Conservation (phyloP, 73 alveolate species). For the Uronychia setigera region DNA sequence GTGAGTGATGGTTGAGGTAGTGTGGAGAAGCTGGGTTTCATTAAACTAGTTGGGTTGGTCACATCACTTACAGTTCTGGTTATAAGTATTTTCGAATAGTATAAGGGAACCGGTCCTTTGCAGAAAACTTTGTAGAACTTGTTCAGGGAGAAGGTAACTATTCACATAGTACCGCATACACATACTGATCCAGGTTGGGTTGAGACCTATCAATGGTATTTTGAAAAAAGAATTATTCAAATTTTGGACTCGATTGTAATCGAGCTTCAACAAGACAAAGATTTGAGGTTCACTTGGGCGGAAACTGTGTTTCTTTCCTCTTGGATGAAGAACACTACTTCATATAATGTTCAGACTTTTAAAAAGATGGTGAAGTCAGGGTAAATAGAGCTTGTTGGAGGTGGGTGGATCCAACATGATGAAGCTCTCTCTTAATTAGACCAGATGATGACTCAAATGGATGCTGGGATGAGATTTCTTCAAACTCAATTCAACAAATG, state of each 20-base stretch:
- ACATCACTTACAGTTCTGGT: too few relatives aligned
- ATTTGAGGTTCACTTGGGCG: constrained; percentile 55
- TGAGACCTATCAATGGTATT: constrained; percentile 73
- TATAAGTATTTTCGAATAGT: too few relatives aligned
- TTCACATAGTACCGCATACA: constrained; percentile 80
- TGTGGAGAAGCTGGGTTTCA: too few relatives aligned
- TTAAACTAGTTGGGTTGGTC: too few relatives aligned
- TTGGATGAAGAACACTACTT: constrained; percentile 40
- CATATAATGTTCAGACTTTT: constrained; percentile 21
- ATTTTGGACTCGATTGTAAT: constrained; percentile 28
- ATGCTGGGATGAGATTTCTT: constrained; percentile 34
- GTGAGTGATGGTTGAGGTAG: too few relatives aligned
- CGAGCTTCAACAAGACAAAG: constrained; percentile 13
- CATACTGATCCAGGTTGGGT: constrained; percentile 92
- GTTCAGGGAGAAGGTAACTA: too few relatives aligned
- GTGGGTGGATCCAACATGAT: constrained; percentile 70
- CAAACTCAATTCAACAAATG: not conserved
- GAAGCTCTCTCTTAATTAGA: constrained; percentile 22
- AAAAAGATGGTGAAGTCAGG: constrained; percentile 54
- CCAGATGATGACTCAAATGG: constrained; percentile 23
- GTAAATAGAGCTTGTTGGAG: constrained; percentile 87
- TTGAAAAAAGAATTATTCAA: constrained; percentile 4
- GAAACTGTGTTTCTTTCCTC: constrained; percentile 64
- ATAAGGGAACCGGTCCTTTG: too few relatives aligned
- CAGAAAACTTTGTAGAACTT: too few relatives aligned